These are phyloP conservation scores for Lotus japonicus DNA, from an alignment of 306 rosid species.

Conservation along the genomic window DNA sequence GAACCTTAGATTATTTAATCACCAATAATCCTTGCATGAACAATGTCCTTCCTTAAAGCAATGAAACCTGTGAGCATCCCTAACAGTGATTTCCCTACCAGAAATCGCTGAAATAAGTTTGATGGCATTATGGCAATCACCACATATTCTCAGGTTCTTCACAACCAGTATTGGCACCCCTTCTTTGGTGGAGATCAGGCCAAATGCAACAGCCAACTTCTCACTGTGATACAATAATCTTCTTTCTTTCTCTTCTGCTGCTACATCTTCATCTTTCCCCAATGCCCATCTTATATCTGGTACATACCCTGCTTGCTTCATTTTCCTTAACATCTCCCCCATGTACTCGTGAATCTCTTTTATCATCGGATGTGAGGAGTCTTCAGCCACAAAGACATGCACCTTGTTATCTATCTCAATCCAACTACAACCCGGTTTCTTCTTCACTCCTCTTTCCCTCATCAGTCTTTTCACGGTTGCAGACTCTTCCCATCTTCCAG, in stretches of 20 bases:
- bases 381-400: conserved; percentile 71
- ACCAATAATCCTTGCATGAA: conserved; percentile 86
- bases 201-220: conserved; percentile 73
- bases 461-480: conserved; percentile 52
- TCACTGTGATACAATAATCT: conserved; percentile 61
- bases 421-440: conserved; percentile 89
- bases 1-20: conserved; percentile 7
- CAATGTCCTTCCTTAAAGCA: conserved; percentile 68
- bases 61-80: conserved; percentile 74
- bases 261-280: conserved; percentile 48
- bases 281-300: conserved; percentile 59
- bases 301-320: conserved; percentile 59
- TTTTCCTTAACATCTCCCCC: conserved; percentile 50
- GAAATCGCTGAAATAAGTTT: conserved; percentile 55
- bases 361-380: conserved; percentile 67
- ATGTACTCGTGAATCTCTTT: conserved; percentile 58
- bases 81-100: conserved; percentile 70
- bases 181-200: conserved; percentile 54
- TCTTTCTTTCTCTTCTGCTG: conserved; percentile 59
- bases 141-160: conserved; percentile 78
- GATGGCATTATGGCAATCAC: conserved; percentile 83
- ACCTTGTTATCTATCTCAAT: conserved; percentile 59
- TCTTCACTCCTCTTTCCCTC: conserved; percentile 72
- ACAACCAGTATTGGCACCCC: conserved; percentile 66
- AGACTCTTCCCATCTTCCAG: conserved; percentile 62